Evolutionary conservation across 768 basidiomycete species (phyloP).

Genomic region (Serendipita vermifera): DNA sequence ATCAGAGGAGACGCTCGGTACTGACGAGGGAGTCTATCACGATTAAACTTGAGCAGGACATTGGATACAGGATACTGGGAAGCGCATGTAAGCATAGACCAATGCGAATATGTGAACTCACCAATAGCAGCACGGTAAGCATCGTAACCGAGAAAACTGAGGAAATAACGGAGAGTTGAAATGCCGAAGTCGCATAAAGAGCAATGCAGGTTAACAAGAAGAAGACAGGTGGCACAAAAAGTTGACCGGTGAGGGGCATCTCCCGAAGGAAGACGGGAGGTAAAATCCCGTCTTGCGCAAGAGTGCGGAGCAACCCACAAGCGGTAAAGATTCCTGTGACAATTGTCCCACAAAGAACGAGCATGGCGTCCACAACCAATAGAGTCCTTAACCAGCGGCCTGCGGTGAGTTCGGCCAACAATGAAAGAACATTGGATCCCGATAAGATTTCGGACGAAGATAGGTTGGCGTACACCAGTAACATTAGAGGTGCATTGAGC

Average conservation of each 20-base stretch:
- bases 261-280: constrained; percentile 38
- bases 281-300: constrained; percentile 38
- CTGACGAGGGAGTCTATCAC: constrained; percentile 40
- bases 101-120: neutral
- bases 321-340: constrained; percentile 38
- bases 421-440: constrained; percentile 49
- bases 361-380: constrained; percentile 51
- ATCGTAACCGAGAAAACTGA: constrained; percentile 17
- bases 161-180: constrained; percentile 39
- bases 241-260: constrained; percentile 38
- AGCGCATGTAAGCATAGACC: constrained; percentile 37
- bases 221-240: constrained; percentile 38
- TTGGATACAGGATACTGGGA: constrained; percentile 48
- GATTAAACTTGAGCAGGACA: constrained; percentile 50
- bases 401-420: constrained; percentile 43
- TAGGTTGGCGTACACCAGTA: constrained; percentile 46
- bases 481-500: constrained; percentile 43
- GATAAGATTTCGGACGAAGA: constrained; percentile 37
- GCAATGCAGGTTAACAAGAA: constrained; percentile 38
- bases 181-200: constrained; percentile 47
- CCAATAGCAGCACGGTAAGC: constrained; percentile 10
- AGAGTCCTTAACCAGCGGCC: neutral
- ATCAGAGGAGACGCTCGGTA: constrained; percentile 29
- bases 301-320: neutral
- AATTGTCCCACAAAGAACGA: constrained; percentile 63